Percentiles rank a stretch among this genome's conserved stretches.
Evolutionary conservation across 2,329 filamentous ascomycete genomes (phyloP).

Genomic region (Talaromyces sp.): DNA sequence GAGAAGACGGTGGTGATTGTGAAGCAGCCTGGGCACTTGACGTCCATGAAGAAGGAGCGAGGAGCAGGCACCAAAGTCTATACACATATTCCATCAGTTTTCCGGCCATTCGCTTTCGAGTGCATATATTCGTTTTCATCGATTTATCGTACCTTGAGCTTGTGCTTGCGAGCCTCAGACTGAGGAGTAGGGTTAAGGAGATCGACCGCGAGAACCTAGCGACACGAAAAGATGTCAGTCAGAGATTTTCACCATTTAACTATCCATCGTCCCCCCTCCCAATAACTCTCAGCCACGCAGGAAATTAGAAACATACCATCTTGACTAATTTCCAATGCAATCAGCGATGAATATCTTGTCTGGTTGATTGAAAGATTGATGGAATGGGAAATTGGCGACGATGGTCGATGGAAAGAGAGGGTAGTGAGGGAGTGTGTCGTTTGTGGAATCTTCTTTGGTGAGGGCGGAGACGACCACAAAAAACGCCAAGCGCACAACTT

Average conservation of each 20-base stretch:
- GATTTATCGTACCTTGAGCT: constrained; percentile 81
- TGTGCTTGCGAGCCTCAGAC: constrained; percentile 99
- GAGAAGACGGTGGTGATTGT: constrained; percentile 99
- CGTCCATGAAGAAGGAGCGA: constrained; percentile 99
- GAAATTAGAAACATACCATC: constrained; percentile 34
- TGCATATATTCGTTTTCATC: background rate
- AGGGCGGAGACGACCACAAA: background rate
- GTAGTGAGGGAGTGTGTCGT: background rate
- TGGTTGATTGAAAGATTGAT: constrained; percentile 33
- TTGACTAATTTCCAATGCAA: constrained; percentile 39
- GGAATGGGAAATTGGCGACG: constrained; percentile 20
- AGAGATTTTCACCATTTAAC: background rate
- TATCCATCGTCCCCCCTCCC: background rate
- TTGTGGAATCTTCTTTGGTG: background rate
- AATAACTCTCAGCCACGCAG: background rate
- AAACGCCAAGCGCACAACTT: constrained; percentile 6
- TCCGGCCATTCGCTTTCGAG: background rate
- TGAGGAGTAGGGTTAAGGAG: constrained; percentile 98
- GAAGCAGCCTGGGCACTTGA: constrained; percentile 99
- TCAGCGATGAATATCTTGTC: constrained; percentile 35
- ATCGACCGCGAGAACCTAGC: constrained; percentile 98
- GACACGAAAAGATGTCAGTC: constrained; percentile 17
- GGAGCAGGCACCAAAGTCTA: constrained; percentile 91
- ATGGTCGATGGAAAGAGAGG: constrained; percentile 28
- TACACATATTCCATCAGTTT: constrained; percentile 4